A percentile compares a stretch with the other conserved stretches of the same genome.
Evolutionary conservation across 2,329 filamentous ascomycete species (phyloP).

Genomic region (Microdochium bolleyi): DNA sequence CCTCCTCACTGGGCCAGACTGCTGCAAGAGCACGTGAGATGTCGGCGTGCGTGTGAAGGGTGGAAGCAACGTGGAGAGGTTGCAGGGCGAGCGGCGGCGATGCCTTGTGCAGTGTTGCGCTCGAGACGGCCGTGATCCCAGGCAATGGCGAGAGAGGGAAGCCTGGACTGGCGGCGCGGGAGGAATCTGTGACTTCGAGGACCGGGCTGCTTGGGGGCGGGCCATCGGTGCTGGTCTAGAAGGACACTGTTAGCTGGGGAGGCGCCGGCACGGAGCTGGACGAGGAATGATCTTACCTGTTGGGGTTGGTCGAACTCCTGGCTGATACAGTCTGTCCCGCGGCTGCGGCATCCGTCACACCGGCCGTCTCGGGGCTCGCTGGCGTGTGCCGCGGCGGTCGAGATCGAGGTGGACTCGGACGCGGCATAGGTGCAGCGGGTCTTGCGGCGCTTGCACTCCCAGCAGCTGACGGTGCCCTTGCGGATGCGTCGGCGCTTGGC

Average conservation of each 20-base stretch:
- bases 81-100: no score
- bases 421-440: constrained; percentile 37
- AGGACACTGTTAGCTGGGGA: no score
- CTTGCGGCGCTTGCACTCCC: constrained; percentile 51
- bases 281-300: no score
- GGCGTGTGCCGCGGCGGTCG: background rate
- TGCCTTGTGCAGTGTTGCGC: no score
- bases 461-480: constrained; percentile 50
- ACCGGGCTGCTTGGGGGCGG: no score
- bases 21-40: constrained; percentile 20
- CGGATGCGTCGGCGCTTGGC: constrained; percentile 32
- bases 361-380: background rate
- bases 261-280: no score
- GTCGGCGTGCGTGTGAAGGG: constrained; percentile 6
- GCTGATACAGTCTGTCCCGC: constrained; percentile 33
- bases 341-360: constrained; percentile 36
- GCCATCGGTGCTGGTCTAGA: no score
- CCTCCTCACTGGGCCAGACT: constrained; percentile 9
- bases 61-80: no score
- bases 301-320: constrained; percentile 33
- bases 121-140: no score
- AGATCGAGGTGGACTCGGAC: constrained; percentile 18
- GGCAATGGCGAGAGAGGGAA: no score
- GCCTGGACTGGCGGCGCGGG: no score
- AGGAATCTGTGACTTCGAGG: no score